A percentile compares a stretch with the other conserved stretches of the same genome.
Conservation (phyloP, 805 yeast species). For the Kodamaea fukazawae region DNA sequence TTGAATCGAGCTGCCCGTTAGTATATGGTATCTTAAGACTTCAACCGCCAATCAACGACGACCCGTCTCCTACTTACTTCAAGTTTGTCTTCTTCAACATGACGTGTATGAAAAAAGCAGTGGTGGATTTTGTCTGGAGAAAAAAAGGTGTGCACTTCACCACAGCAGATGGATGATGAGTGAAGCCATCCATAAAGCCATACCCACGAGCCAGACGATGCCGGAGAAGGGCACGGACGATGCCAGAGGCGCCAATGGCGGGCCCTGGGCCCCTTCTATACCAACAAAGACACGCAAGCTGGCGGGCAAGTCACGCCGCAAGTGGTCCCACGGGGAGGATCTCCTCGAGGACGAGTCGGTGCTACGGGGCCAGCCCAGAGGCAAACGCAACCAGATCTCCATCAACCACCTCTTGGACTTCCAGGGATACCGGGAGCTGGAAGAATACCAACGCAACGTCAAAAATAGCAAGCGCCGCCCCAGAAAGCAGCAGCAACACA, state of each 20-base stretch:
- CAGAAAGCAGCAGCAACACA: slow-evolving; percentile 7
- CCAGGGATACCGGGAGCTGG: slow-evolving; percentile 39
- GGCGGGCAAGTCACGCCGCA: not conserved
- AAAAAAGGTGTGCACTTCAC: slow-evolving; percentile 7
- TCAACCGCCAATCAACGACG: too few relatives aligned
- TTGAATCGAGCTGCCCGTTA: slow-evolving; percentile 38
- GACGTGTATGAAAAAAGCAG: slow-evolving; percentile 2
- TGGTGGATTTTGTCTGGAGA: not conserved
- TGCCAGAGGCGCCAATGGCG: too few relatives aligned
- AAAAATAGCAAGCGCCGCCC: slow-evolving; percentile 10
- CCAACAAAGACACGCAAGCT: not conserved
- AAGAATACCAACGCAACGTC: slow-evolving; percentile 21
- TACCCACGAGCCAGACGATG: not conserved
- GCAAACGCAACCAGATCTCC: slow-evolving; percentile 44
- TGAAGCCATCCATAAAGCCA: slow-evolving; percentile 8
- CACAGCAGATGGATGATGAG: slow-evolving; percentile 14
- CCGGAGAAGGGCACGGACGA: too few relatives aligned
- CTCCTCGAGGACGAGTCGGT: too few relatives aligned
- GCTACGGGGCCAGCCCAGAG: not conserved
- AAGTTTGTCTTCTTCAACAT: slow-evolving; percentile 25
- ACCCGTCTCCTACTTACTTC: too few relatives aligned
- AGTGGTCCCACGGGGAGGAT: not conserved
- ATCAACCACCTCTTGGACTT: slow-evolving; percentile 69
- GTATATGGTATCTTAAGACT: slow-evolving; percentile 9
- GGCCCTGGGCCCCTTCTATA: too few relatives aligned